Evolutionary conservation across 2,329 filamentous ascomycete genomes (phyloP).

Genomic region (Cordyceps militaris): DNA sequence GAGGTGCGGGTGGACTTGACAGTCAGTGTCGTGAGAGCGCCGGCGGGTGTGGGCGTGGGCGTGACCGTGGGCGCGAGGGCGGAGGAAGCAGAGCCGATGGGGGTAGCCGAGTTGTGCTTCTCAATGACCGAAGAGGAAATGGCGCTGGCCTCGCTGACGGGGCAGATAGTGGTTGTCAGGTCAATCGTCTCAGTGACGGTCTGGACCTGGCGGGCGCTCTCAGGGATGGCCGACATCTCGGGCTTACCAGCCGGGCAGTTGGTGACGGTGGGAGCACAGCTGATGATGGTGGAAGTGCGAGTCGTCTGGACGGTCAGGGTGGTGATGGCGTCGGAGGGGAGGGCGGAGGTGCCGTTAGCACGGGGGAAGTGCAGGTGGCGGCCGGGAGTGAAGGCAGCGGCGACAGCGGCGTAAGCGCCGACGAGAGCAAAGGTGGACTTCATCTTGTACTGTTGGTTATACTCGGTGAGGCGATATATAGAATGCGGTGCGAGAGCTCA

Average conservation of each 20-base stretch:
- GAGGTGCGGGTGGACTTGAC: conserved; percentile 48
- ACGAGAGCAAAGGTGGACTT: conserved; percentile 37
- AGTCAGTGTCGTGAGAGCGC: conserved; percentile 34
- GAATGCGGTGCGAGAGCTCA: conserved; percentile 10
- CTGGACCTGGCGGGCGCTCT: conserved; percentile 26
- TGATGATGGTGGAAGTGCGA: conserved; percentile 50
- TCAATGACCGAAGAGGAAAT: conserved; percentile 35
- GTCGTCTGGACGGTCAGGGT: conserved; percentile 47
- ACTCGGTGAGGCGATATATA: background rate
- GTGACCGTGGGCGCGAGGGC: background rate
- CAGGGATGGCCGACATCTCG: conserved; percentile 29
- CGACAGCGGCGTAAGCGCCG: conserved; percentile 39
- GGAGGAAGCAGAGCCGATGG: background rate
- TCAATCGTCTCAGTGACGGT: conserved; percentile 33
- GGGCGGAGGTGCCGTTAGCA: conserved; percentile 16
- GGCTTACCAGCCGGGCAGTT: conserved; percentile 41
- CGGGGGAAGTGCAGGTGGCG: conserved; percentile 12
- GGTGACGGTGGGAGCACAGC: conserved; percentile 50
- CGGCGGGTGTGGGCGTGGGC: background rate
- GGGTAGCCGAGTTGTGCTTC: conserved; percentile 23
- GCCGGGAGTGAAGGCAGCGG: conserved; percentile 29
- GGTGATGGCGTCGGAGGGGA: conserved; percentile 20
- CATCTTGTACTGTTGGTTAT: conserved; percentile 34
- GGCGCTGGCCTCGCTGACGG: conserved; percentile 33
- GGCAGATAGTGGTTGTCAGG: conserved; percentile 38